phyloP scores from a whole-genome alignment of 2,329 filamentous ascomycete genomes.

The Cladobotryum protrusum region DNA sequence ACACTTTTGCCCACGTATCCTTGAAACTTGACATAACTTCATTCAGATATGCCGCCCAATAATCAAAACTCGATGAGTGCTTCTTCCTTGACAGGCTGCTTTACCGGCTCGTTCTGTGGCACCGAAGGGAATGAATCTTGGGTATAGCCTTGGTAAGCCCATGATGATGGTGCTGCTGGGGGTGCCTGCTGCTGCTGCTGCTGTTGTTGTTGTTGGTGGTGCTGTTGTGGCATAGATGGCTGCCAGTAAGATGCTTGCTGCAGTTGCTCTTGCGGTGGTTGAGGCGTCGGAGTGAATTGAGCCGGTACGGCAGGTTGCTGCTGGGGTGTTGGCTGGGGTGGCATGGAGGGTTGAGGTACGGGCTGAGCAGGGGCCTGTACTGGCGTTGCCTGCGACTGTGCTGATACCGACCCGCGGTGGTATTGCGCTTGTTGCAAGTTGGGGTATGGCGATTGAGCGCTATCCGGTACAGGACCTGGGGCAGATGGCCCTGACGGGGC shows the following conservation, averaged over 20 bases:
- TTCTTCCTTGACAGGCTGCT: slow-evolving; percentile 59
- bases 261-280: slow-evolving; percentile 4
- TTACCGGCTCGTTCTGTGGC: slow-evolving; percentile 38
- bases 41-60: neutral
- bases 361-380: slow-evolving; percentile 22
- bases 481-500: slow-evolving; percentile 29
- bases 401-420: slow-evolving; percentile 36
- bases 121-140: slow-evolving; percentile 60
- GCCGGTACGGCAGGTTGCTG: slow-evolving; percentile 12
- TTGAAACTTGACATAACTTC: slow-evolving; percentile 1
- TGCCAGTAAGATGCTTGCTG: slow-evolving; percentile 19
- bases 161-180: slow-evolving; percentile 33
- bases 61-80: slow-evolving; percentile 69
- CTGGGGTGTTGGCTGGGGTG: slow-evolving; percentile 16
- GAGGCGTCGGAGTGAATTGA: slow-evolving; percentile 4
- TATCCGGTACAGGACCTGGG: slow-evolving; percentile 35
- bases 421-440: slow-evolving; percentile 43
- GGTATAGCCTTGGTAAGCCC: slow-evolving; percentile 44
- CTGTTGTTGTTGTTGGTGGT: slow-evolving; percentile 25
- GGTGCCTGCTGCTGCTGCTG: slow-evolving; percentile 27
- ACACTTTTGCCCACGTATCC: slow-evolving; percentile 1
- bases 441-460: slow-evolving; percentile 45
- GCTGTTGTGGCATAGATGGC: slow-evolving; percentile 24
- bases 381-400: slow-evolving; percentile 27
- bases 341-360: slow-evolving; percentile 24